Evolutionary conservation across 2,329 filamentous ascomycete species (phyloP), one percentile per base, ranked within the genome.

Genomic region (Geosmithia flava): DNA sequence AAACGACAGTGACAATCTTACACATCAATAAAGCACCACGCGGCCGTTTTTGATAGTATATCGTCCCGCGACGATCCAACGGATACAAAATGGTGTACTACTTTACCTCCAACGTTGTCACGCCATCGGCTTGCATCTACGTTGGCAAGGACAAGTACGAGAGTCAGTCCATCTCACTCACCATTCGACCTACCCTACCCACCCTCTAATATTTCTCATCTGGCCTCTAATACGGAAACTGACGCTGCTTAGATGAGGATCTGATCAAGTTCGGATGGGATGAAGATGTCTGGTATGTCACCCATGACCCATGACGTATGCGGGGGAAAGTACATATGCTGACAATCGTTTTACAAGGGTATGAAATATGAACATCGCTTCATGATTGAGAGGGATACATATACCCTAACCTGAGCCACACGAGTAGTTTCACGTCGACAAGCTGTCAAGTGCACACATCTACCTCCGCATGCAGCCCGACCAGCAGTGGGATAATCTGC

Each of bases 121-220:
- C 82, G 13, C 91, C 93, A 2, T 64, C 88, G 30, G 91, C 88
- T 42, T 90, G 84, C 62, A 81, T 98, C 60, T 98, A 98, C 64
- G 88, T 96, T 51, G 93, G 93, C 66, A 98, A 97, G 68, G 93
- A 98, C 74, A 98, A 98, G 70, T 90, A 93, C 58, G 93, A 98
- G 73, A 98, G 93, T 96, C 74, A 61, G 83, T 57, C 52, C 23
- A 27, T 27, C 53, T 48, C 49, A 49, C 30, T 45, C n/a, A 23
- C 33, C 20, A 45, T 23, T 49, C 49, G 50, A 42, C 40, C 48
- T 47, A 45, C 44, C 48, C 51, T 47, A 17, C 48, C 37, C 13
- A 44, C 44, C 42, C 44, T 3, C 39, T 30, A 11, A 7, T 45
- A n/a, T n/a, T n/a, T n/a, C n/a, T n/a, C n/a, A n/a, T n/a, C n/a